These are phyloP conservation scores for Citrus glauca DNA, from an alignment of 345 rosid species.

Conservation along the genomic window DNA sequence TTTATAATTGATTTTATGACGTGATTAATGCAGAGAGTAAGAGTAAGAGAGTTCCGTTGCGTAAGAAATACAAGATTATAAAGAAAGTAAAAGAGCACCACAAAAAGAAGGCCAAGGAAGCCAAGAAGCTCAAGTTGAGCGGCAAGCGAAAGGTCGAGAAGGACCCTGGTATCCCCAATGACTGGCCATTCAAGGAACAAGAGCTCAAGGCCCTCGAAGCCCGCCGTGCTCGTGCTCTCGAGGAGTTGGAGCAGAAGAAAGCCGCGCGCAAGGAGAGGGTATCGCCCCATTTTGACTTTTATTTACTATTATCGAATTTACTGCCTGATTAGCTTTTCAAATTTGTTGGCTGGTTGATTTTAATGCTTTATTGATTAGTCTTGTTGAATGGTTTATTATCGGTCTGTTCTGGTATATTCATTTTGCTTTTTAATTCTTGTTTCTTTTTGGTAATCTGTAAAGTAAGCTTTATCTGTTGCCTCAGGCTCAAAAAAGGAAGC, in stretches of 20 bases:
- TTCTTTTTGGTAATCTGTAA: not conserved
- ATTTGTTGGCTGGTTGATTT: not conserved
- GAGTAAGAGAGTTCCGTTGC: slow-evolving; percentile 85
- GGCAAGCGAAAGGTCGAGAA: slow-evolving; percentile 69
- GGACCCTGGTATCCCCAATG: slow-evolving; percentile 97
- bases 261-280: slow-evolving; percentile 92
- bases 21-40: slow-evolving; percentile 60
- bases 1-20: not conserved
- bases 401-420: not conserved
- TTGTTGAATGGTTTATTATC: not conserved
- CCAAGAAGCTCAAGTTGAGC: slow-evolving; percentile 67
- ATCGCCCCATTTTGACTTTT: not conserved
- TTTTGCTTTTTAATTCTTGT: not conserved
- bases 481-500: slow-evolving; percentile 74
- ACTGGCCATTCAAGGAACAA: slow-evolving; percentile 96
- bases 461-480: not conserved
- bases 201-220: slow-evolving; percentile 92
- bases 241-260: slow-evolving; percentile 85
- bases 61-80: slow-evolving; percentile 78
- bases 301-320: not conserved
- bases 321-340: not conserved
- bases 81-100: slow-evolving; percentile 94
- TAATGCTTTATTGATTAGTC: not conserved
- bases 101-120: slow-evolving; percentile 92
- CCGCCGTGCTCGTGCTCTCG: slow-evolving; percentile 81